Conservation (phyloP, 1,139 yeast genomes). For the Meyerozyma elateridarum region DNA sequence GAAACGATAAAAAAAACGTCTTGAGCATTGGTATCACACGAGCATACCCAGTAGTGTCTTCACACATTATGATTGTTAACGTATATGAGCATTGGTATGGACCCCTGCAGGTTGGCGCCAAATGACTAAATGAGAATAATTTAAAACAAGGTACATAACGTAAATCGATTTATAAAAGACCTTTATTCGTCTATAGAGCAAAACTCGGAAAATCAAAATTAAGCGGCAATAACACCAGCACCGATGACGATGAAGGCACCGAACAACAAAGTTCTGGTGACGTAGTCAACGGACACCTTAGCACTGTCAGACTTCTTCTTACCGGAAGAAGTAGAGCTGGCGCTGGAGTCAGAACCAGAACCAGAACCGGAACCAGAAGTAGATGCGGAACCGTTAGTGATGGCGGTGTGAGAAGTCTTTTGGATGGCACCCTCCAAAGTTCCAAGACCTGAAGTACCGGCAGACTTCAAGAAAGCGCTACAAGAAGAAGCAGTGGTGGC, state of each 20-base stretch:
- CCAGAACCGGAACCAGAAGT: conserved; percentile 19
- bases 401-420: conserved; percentile 7
- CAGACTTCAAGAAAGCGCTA: conserved; percentile 37
- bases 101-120: too few species aligned
- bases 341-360: conserved; percentile 11
- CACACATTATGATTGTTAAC: too few species aligned
- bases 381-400: conserved; percentile 10
- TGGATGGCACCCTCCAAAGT: conserved; percentile 25
- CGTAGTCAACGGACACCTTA: conserved; percentile 12
- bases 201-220: too few species aligned
- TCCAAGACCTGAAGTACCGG: conserved; percentile 38
- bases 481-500: conserved; percentile 54
- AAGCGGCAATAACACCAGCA: conserved; percentile 18
- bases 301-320: conserved; percentile 13
- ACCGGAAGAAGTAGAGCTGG: conserved; percentile 9
- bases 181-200: too few species aligned
- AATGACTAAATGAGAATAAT: too few species aligned
- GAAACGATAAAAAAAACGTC: neutral
- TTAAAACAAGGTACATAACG: too few species aligned
- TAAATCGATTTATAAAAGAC: too few species aligned
- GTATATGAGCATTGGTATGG: too few species aligned
- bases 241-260: conserved; percentile 20
- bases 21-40: conserved; percentile 1
- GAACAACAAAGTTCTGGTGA: conserved; percentile 18
- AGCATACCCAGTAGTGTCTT: too few species aligned